These are phyloP conservation scores for Pythium plurisporium DNA, from an alignment of 352 stramenopile genomes.

Conservation along the genomic window DNA sequence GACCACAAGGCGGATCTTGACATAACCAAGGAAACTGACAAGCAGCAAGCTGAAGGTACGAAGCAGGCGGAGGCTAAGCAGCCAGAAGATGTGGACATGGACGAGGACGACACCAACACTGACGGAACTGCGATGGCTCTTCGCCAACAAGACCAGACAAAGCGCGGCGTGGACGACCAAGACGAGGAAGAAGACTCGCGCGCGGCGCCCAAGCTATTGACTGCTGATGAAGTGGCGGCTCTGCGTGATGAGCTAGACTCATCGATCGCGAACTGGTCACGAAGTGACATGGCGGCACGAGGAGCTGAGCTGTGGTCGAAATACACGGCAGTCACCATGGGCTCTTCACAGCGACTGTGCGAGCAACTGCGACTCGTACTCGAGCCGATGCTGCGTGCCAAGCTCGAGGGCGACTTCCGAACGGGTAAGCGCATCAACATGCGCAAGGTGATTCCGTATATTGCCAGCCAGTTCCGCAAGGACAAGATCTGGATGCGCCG, in stretches of 20 bases:
- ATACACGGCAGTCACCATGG: conserved; percentile 91
- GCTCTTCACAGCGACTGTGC: conserved; percentile 93
- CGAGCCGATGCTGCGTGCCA: conserved; percentile 96
- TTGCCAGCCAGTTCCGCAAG: conserved; percentile 99
- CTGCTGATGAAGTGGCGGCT: conserved; percentile 60
- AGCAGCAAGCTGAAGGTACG: conserved; percentile 5
- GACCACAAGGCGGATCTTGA: conserved; percentile 16
- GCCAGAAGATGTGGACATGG: conserved; percentile 21
- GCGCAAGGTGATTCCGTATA: conserved; percentile 99
- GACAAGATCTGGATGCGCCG: conserved; percentile 99
- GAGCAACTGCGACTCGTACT: conserved; percentile 98
- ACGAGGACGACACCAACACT: conserved; percentile 5
- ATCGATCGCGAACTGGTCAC: conserved; percentile 68
- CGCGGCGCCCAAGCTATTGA: conserved; percentile 40
- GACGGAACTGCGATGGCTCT: conserved; percentile 6
- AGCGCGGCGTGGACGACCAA: conserved; percentile 14
- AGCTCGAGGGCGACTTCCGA: conserved; percentile 98
- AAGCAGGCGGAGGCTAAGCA: conserved; percentile 5
- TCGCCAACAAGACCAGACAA: neutral
- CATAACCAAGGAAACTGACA: conserved; percentile 12
- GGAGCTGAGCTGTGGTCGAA: conserved; percentile 88
- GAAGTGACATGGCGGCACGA: conserved; percentile 31
- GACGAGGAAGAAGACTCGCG: conserved; percentile 30
- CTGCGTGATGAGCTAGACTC: conserved; percentile 77
- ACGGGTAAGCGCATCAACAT: conserved; percentile 99